These are phyloP conservation scores for Panicum miliaceum DNA, from an alignment of 176 grass and related monocot genomes.

Conservation along the genomic window DNA sequence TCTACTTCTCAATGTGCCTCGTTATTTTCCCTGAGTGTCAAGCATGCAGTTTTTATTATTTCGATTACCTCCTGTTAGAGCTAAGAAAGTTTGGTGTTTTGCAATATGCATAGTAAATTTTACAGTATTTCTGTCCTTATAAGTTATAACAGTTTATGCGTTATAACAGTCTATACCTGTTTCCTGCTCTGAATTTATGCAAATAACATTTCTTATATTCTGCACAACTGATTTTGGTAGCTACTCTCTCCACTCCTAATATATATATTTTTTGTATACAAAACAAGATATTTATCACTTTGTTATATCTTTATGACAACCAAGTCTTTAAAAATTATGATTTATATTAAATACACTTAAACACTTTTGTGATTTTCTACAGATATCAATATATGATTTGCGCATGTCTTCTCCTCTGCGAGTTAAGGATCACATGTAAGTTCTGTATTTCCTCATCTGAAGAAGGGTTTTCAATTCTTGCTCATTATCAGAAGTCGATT, in stretches of 20 bases:
- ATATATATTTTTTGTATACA: neutral
- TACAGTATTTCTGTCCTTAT: neutral
- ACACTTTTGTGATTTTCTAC: conserved; percentile 38
- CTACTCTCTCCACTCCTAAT: no score
- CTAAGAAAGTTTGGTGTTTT: neutral
- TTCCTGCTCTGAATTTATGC: conserved; percentile 16
- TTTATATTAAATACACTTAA: conserved; percentile 20
- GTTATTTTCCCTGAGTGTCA: neutral
- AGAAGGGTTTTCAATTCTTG: neutral
- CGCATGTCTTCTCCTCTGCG: conserved; percentile 84
- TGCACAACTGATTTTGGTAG: neutral
- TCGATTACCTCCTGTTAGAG: neutral
- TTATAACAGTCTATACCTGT: conserved; percentile 15
- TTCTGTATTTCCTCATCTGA: conserved; percentile 28
- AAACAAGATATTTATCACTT: neutral
- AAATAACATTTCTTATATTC: neutral
- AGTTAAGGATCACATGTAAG: conserved; percentile 99
- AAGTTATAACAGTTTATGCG: neutral
- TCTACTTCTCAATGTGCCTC: neutral
- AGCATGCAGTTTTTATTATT: neutral
- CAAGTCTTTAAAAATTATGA: conserved; percentile 1
- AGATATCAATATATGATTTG: conserved; percentile 93
- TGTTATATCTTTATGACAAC: neutral
- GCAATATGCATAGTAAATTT: conserved; percentile 12
- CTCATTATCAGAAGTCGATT: neutral